These are phyloP conservation scores for Herpotrichia juniperi DNA, from an alignment of 2,329 filamentous ascomycete genomes.

Conservation along the genomic window DNA sequence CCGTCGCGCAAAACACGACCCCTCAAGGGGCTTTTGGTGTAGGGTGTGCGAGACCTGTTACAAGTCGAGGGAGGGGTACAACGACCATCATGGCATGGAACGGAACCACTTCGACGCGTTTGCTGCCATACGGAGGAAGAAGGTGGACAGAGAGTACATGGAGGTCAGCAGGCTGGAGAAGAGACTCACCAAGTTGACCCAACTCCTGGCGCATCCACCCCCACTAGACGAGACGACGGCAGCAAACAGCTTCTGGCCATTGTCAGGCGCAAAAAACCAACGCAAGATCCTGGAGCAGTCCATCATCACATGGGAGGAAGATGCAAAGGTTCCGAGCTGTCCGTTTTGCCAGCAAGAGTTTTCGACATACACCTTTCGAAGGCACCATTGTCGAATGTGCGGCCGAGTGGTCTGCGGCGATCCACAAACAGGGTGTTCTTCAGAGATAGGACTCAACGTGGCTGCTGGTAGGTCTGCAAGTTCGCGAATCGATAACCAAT, in stretches of 20 bases:
- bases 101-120: constrained; percentile 78
- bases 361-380: constrained; percentile 86
- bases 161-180: constrained; percentile 92
- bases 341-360: constrained; percentile 98
- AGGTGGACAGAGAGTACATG: constrained; percentile 81
- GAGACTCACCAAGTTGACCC: constrained; percentile 85
- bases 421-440: constrained; percentile 80
- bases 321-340: constrained; percentile 77
- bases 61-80: constrained; percentile 94
- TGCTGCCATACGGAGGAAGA: constrained; percentile 71
- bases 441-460: constrained; percentile 81
- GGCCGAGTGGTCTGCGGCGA: constrained; percentile 94
- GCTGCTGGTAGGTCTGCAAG: constrained; percentile 60
- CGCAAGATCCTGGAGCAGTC: constrained; percentile 87
- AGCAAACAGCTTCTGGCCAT: constrained; percentile 60
- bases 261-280: constrained; percentile 68
- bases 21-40: constrained; percentile 88
- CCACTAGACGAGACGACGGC: constrained; percentile 63
- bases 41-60: constrained; percentile 99
- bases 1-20: constrained; percentile 85
- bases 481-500: constrained; percentile 1
- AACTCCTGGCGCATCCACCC: constrained; percentile 77
- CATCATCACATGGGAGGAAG: constrained; percentile 94
- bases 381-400: constrained; percentile 94
- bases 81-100: constrained; percentile 77